Percentiles rank a stretch among this genome's conserved stretches.
Evolutionary conservation across 2,329 filamentous ascomycete species (phyloP).

Genomic region (Trichophyton simii): DNA sequence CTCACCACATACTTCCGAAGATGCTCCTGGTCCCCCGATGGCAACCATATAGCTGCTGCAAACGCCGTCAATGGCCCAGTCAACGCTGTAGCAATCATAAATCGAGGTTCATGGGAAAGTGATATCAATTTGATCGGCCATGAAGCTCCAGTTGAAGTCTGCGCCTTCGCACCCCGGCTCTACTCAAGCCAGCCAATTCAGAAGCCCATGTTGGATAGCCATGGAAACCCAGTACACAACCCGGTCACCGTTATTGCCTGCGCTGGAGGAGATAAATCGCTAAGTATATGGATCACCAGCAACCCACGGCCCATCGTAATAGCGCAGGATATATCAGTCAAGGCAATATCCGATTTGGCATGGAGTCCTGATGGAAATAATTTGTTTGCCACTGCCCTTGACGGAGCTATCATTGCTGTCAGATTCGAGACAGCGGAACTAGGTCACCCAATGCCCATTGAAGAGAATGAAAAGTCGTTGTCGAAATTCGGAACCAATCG

Average conservation of each 20-base stretch:
- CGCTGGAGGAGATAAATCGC: slow-evolving; percentile 87
- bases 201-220: slow-evolving; percentile 34
- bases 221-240: slow-evolving; percentile 30
- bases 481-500: slow-evolving; percentile 85
- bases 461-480: slow-evolving; percentile 84
- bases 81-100: slow-evolving; percentile 91
- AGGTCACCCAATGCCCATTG: slow-evolving; percentile 70
- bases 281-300: slow-evolving; percentile 97
- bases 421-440: slow-evolving; percentile 79
- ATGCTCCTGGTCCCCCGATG: slow-evolving; percentile 96
- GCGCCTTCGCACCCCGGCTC: slow-evolving; percentile 85
- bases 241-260: slow-evolving; percentile 90
- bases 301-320: slow-evolving; percentile 84
- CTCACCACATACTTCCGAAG: slow-evolving; percentile 93
- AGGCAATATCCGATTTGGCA: slow-evolving; percentile 85
- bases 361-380: slow-evolving; percentile 89
- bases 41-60: slow-evolving; percentile 89
- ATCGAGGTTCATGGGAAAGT: slow-evolving; percentile 82
- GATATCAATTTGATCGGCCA: slow-evolving; percentile 97
- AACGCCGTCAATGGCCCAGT: slow-evolving; percentile 97
- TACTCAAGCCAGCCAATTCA: slow-evolving; percentile 59
- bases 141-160: slow-evolving; percentile 92
- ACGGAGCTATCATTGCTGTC: slow-evolving; percentile 72
- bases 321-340: slow-evolving; percentile 73
- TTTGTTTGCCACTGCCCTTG: slow-evolving; percentile 73